Percentiles rank a stretch among this genome's conserved stretches.
Conservation (phyloP, 2,329 filamentous ascomycete genomes). For the Myotisia sp. region DNA sequence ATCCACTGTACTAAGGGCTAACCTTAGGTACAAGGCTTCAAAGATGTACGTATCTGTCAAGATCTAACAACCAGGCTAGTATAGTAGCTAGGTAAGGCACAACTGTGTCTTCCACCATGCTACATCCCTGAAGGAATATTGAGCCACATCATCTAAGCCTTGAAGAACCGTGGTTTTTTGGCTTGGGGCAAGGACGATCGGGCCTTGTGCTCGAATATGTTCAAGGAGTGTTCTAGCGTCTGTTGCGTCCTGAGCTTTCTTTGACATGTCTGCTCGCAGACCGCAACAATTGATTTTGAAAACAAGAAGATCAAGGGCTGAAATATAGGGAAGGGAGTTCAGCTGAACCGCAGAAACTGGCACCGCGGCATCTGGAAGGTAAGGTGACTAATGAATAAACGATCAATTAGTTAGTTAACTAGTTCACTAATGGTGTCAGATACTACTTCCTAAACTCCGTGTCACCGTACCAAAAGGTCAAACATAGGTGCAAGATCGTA, state of each 20-base stretch:
- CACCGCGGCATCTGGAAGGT: slow-evolving; percentile 4
- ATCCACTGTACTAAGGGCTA: too few species aligned
- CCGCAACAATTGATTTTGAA: slow-evolving; percentile 8
- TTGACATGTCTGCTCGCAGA: slow-evolving; percentile 1
- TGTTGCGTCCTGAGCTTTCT: slow-evolving; percentile 3
- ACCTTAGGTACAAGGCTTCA: too few species aligned
- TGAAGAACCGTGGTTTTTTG: not conserved
- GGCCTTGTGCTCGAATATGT: not conserved
- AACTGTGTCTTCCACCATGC: not conserved
- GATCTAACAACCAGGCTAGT: too few species aligned
- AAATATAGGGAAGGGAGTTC: slow-evolving; percentile 5
- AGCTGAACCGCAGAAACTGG: not conserved
- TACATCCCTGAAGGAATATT: not conserved
- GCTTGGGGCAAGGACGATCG: not conserved
- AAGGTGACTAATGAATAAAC: too few species aligned
- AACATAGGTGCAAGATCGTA: too few species aligned
- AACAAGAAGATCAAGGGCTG: slow-evolving; percentile 6
- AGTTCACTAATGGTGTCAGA: too few species aligned
- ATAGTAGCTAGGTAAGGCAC: too few species aligned
- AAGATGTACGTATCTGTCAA: too few species aligned
- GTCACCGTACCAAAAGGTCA: too few species aligned
- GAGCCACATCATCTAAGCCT: not conserved
- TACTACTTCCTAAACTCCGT: too few species aligned
- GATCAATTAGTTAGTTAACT: too few species aligned
- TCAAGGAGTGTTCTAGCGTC: slow-evolving; percentile 1